Evolutionary conservation across 441 rosid genomes (phyloP), one percentile per base, ranked within the genome.

Genomic region (Adansonia madagascariensis): DNA sequence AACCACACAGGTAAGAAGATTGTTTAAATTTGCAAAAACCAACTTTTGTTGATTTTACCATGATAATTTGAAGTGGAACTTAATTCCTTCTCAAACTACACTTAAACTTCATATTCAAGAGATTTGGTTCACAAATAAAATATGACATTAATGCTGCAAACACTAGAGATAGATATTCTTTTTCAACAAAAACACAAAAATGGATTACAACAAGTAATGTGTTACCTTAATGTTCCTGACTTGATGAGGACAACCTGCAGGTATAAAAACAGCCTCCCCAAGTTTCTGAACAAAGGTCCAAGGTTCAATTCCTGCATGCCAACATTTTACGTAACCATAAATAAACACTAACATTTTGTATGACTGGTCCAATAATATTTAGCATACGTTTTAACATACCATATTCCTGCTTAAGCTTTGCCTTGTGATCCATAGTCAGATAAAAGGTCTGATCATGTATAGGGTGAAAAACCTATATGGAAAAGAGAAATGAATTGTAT

Each of bases 221-320:
- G 35, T 67, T 84, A 93, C 98, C 99, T 95, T 95, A 81, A 91
- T 79, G 83, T 93, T 95, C 77, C 97, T 85, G 43, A 95, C 99
- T 93, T 95, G 99, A 87, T 92, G 96, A 71, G 99, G 99, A 79
- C 98, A 95, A 35, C 98, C 98, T 15, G 92, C 98, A 77, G 98
- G 97, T 80, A 95, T 87, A 31, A 95, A 86, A 27, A 95, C 96
- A n/a, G 96, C 97, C 80, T 92, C 99, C 52, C 95, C 97, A 79
- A 92, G 90, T 84, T 88, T 95, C 85, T 95, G 99, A 80, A 87
- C 80, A 62, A 93, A 95, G 10, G 97, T 93, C 99, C 98, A 95
- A 46, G 97, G 97, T 76, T 95, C 98, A 67, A 95, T 88, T 61
- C 95, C 98, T 93, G 75, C 55, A 85, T 52, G 70, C 68, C 20